Evolutionary conservation across 441 rosid species (phyloP).

Genomic region (Sinapis alba): DNA sequence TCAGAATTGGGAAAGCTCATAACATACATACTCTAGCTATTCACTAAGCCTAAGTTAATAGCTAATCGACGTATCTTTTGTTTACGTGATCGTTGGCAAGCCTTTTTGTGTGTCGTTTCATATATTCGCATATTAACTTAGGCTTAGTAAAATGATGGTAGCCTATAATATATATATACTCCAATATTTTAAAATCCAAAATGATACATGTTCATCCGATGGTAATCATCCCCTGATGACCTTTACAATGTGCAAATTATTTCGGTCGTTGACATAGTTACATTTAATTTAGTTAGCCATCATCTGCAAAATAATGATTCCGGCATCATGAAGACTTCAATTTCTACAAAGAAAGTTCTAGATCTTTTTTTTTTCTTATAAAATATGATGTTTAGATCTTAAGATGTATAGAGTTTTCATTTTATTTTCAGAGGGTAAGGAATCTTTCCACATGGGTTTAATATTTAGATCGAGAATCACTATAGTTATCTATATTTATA

Average conservation of each 20-base stretch:
- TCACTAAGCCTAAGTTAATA: too few species aligned
- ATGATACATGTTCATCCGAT: not conserved
- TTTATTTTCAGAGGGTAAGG: constrained; percentile 34
- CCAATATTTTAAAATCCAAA: not conserved
- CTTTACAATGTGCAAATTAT: not conserved
- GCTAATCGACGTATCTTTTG: too few species aligned
- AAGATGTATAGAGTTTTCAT: constrained; percentile 27
- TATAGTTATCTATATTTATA: constrained; percentile 14
- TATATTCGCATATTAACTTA: too few species aligned
- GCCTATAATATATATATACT: not conserved
- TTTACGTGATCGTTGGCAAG: too few species aligned
- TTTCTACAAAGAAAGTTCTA: not conserved
- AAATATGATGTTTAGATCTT: constrained; percentile 34
- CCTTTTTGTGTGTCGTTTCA: too few species aligned
- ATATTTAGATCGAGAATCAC: constrained; percentile 31
- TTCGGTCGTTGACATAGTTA: not conserved
- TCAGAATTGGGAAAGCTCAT: too few species aligned
- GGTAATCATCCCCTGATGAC: not conserved
- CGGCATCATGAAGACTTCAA: not conserved
- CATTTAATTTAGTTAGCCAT: not conserved
- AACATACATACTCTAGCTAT: too few species aligned
- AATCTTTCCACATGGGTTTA: constrained; percentile 44
- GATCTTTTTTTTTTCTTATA: not conserved
- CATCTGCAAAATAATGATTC: not conserved
- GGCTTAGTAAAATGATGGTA: not conserved